Evolutionary conservation across 371 early-diverging fungal species (phyloP).

Genomic region (Actinomucor elegans): DNA sequence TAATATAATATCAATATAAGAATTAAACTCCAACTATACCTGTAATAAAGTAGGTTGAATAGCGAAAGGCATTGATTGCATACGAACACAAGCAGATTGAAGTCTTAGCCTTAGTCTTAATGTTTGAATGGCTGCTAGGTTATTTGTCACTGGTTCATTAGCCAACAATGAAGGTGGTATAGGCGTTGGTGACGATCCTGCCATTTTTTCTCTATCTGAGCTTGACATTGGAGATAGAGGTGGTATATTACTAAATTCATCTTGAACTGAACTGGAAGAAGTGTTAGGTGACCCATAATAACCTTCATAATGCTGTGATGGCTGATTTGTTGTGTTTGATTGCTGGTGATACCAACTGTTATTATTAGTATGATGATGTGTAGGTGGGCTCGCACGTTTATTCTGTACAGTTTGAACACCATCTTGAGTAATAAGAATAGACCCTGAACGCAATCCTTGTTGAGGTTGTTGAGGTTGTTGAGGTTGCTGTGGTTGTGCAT

Average conservation of each 20-base stretch:
- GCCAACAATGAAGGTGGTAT: constrained; percentile 13
- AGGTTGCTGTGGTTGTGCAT: neutral
- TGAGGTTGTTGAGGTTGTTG: neutral
- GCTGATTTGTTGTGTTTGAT: neutral
- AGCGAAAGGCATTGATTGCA: constrained; percentile 29
- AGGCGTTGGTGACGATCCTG: constrained; percentile 6
- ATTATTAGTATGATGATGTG: neutral
- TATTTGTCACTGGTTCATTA: constrained; percentile 26
- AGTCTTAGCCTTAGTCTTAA: constrained; percentile 40
- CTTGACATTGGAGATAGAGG: constrained; percentile 20
- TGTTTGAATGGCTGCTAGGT: constrained; percentile 45
- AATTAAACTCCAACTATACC: constrained; percentile 5
- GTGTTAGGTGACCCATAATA: neutral
- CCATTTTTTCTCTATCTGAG: neutral
- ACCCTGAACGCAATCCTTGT: constrained; percentile 11
- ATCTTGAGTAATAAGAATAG: constrained; percentile 29
- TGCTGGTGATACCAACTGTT: constrained; percentile 7
- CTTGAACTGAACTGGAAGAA: neutral
- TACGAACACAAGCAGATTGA: constrained; percentile 33
- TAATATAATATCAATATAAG: neutral
- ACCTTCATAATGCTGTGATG: neutral
- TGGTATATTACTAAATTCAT: constrained; percentile 8
- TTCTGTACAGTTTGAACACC: constrained; percentile 11
- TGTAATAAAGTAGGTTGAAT: constrained; percentile 43
- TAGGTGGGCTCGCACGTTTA: neutral